A percentile compares a stretch with the other conserved stretches of the same genome.
These are phyloP conservation scores for Grigorovia transvaalensis DNA, from an alignment of 805 yeast species.

Conservation along the genomic window DNA sequence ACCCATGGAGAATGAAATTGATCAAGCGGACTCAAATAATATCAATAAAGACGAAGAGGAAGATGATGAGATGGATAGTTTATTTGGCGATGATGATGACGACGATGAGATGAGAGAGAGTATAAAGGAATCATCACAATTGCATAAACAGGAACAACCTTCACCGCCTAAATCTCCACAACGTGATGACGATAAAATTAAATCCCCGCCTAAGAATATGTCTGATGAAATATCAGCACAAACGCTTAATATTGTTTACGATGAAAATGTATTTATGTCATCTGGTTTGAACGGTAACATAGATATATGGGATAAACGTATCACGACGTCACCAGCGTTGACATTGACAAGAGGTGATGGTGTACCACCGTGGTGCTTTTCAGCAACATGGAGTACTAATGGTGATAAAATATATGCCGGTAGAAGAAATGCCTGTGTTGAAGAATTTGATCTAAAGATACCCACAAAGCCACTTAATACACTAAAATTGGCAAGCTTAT, in stretches of 20 bases:
- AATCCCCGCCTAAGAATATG: background rate
- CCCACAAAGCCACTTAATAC: constrained; percentile 40
- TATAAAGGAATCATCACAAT: constrained; percentile 4
- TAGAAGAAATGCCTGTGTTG: constrained; percentile 79
- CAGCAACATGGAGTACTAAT: constrained; percentile 63
- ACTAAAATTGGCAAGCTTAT: constrained; percentile 69
- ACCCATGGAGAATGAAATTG: constrained; percentile 1
- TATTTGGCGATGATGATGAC: constrained; percentile 51
- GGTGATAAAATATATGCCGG: constrained; percentile 79
- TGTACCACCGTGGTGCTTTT: constrained; percentile 91
- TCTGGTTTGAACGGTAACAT: constrained; percentile 77
- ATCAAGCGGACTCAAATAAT: constrained; percentile 23
- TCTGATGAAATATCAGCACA: constrained; percentile 17
- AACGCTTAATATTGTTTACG: constrained; percentile 23
- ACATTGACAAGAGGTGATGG: constrained; percentile 46
- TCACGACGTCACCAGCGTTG: constrained; percentile 31
- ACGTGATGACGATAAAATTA: background rate
- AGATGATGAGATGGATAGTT: constrained; percentile 43
- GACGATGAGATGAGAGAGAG: constrained; percentile 17
- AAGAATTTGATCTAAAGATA: constrained; percentile 57
- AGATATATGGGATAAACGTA: constrained; percentile 73
- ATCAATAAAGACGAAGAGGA: constrained; percentile 11
- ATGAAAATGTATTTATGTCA: constrained; percentile 54
- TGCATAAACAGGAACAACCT: background rate
- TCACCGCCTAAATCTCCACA: background rate